Conservation (phyloP, 345 rosid genomes). For the Lepidium africanum region DNA sequence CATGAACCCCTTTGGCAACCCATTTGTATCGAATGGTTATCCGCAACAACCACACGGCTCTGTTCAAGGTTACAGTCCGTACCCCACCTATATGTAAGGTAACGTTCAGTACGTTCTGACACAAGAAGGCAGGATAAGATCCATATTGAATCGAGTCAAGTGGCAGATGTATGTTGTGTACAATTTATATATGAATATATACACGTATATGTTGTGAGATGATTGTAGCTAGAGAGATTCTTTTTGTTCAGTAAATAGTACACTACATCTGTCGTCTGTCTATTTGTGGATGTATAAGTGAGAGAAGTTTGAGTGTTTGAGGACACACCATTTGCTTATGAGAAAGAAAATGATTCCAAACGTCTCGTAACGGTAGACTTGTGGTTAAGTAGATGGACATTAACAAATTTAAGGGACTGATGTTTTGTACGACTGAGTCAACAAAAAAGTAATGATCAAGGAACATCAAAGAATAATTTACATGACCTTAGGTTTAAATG, state of each 20-base stretch:
- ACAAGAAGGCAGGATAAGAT: background rate
- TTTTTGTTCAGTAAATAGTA: slow-evolving; percentile 17
- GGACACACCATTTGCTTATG: slow-evolving; percentile 14
- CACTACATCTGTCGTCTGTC: background rate
- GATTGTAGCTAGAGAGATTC: slow-evolving; percentile 20
- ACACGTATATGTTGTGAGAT: slow-evolving; percentile 19
- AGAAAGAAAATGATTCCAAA: background rate
- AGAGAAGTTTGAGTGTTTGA: background rate
- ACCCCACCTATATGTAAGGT: slow-evolving; percentile 15
- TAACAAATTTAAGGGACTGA: too few species aligned
- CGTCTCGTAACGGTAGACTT: too few species aligned
- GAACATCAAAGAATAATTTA: too few species aligned
- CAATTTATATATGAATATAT: slow-evolving; percentile 9
- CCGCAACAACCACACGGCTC: slow-evolving; percentile 16
- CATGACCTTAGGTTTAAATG: too few species aligned
- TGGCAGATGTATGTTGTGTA: slow-evolving; percentile 12
- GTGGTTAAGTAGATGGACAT: too few species aligned
- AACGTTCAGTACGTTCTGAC: background rate
- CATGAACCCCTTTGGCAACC: slow-evolving; percentile 28
- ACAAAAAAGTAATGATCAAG: too few species aligned
- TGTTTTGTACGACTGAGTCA: too few species aligned
- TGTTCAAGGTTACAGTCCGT: slow-evolving; percentile 28
- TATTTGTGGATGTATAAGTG: slow-evolving; percentile 7
- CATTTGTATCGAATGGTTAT: slow-evolving; percentile 24
- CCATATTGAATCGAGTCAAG: background rate